A percentile compares a stretch with the other conserved stretches of the same genome.
Evolutionary conservation across 2,329 filamentous ascomycete species (phyloP).

Genomic region (Cladophialophora exuberans): DNA sequence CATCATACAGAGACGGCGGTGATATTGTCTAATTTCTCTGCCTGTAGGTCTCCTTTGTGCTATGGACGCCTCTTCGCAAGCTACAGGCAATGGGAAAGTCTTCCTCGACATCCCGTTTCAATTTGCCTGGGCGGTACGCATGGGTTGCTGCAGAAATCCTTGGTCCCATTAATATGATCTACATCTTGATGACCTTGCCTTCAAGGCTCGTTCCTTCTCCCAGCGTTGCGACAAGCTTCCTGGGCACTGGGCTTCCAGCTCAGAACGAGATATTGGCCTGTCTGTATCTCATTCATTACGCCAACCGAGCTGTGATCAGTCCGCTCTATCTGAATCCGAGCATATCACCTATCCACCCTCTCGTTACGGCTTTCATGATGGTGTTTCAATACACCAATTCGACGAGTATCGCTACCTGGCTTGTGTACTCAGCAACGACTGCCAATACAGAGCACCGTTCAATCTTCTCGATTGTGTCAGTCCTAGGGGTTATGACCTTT

Average conservation of each 20-base stretch:
- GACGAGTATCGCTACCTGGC: slow-evolving; percentile 75
- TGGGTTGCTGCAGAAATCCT: slow-evolving; percentile 90
- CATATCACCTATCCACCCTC: slow-evolving; percentile 84
- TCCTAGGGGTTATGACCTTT: slow-evolving; percentile 74
- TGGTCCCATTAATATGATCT: slow-evolving; percentile 75
- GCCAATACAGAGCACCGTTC: slow-evolving; percentile 53
- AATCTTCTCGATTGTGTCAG: slow-evolving; percentile 24
- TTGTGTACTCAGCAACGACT: slow-evolving; percentile 51
- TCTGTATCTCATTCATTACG: slow-evolving; percentile 76
- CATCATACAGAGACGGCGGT: neutral
- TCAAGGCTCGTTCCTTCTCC: slow-evolving; percentile 40
- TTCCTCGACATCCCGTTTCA: slow-evolving; percentile 66
- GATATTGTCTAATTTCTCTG: slow-evolving; percentile 26
- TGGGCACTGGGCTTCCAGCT: slow-evolving; percentile 36
- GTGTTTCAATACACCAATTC: slow-evolving; percentile 82
- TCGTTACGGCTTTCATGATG: slow-evolving; percentile 67
- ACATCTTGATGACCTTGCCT: slow-evolving; percentile 74
- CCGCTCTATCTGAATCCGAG: slow-evolving; percentile 80
- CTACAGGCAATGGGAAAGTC: slow-evolving; percentile 92
- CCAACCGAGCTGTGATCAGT: slow-evolving; percentile 82
- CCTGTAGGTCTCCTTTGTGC: slow-evolving; percentile 70
- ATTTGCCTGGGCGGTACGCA: slow-evolving; percentile 83
- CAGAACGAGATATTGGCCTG: slow-evolving; percentile 42
- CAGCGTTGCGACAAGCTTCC: slow-evolving; percentile 21
- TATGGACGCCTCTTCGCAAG: slow-evolving; percentile 44